These are phyloP conservation scores for Ramalina intermedia DNA, from an alignment of 495 filamentous ascomycete genomes.

Conservation along the genomic window DNA sequence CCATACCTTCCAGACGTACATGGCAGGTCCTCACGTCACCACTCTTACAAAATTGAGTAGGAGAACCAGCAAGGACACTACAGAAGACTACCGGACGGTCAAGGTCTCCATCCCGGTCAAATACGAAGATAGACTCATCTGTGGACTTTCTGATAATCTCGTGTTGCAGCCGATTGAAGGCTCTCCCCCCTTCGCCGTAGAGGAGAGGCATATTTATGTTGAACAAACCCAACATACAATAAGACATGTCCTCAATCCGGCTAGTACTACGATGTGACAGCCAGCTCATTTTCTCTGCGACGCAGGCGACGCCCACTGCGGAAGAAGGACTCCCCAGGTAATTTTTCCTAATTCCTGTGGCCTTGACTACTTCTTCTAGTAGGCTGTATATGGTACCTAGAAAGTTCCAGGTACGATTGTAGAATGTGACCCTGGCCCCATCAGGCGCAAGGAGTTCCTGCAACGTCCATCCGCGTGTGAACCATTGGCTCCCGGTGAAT, in stretches of 20 bases:
- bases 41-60: neutral
- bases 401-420: slow-evolving; percentile 10
- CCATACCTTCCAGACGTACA: too few species aligned
- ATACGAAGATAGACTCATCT: slow-evolving; percentile 18
- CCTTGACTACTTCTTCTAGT: slow-evolving; percentile 3
- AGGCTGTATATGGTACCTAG: slow-evolving; percentile 14
- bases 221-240: slow-evolving; percentile 31
- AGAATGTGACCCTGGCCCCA: slow-evolving; percentile 11
- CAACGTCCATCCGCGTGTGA: slow-evolving; percentile 27
- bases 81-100: too few species aligned
- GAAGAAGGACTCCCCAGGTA: neutral
- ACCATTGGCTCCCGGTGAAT: slow-evolving; percentile 19
- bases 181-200: slow-evolving; percentile 26
- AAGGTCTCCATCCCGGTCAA: too few species aligned
- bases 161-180: slow-evolving; percentile 23
- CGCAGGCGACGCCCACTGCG: neutral
- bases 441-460: slow-evolving; percentile 24
- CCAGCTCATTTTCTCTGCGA: slow-evolving; percentile 29
- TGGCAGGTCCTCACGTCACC: too few species aligned
- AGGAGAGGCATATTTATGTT: slow-evolving; percentile 30
- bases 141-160: slow-evolving; percentile 20
- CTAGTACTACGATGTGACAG: slow-evolving; percentile 20
- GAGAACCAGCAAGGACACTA: neutral
- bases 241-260: slow-evolving; percentile 25
- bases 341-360: slow-evolving; percentile 10